Evolutionary conservation across 106 monocot genomes (phyloP), one percentile per base, ranked within the genome.

Genomic region (Platanthera guangdongensis): DNA sequence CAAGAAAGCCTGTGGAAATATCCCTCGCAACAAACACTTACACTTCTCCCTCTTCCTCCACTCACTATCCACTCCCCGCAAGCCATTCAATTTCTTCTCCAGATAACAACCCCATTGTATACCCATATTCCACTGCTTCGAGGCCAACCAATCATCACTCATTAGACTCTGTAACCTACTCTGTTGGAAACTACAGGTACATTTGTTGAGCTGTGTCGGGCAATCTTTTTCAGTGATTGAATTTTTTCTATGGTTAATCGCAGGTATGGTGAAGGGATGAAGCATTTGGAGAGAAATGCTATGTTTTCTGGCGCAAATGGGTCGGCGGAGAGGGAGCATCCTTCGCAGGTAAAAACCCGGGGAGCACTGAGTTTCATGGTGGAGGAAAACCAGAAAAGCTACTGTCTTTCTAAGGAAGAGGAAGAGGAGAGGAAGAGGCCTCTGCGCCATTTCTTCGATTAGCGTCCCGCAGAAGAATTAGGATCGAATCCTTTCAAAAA

Each of bases 1-100:
- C 95, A 95, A 95, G 95, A 95, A 95, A 95, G 95, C 95, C 86
- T 90, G 95, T 90, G 92, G 95, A 95, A 95, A 86, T 91, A 74
- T 80, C 84, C 72, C 60, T 71, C 15, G 14, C 70, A 46, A 47
- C 70, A n/a, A 71, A 71, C 8, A 16, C 47, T 7, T 71, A 46
- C 18, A 47, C 70, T 70, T 70, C 70, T 28, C 48, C 70, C 5
- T 39, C 39, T 11, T 48, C 70, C 47, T 46, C 70, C 11, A 46
- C 9, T 6, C 67, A 67, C 30, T 39, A 12, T 1, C 39, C 67
- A 9, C 32, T 22, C 22, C 67, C 22, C 49, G 19, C 48, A 6
- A 49, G 49, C 19, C 50, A 18, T 72, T 72, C 72, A 18, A 72
- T 72, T 50, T 72, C 72, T 16, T 18, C 72, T 49, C 72, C 72